These are phyloP conservation scores for Tulasnella sp. DNA, from an alignment of 768 basidiomycete genomes.

Conservation along the genomic window DNA sequence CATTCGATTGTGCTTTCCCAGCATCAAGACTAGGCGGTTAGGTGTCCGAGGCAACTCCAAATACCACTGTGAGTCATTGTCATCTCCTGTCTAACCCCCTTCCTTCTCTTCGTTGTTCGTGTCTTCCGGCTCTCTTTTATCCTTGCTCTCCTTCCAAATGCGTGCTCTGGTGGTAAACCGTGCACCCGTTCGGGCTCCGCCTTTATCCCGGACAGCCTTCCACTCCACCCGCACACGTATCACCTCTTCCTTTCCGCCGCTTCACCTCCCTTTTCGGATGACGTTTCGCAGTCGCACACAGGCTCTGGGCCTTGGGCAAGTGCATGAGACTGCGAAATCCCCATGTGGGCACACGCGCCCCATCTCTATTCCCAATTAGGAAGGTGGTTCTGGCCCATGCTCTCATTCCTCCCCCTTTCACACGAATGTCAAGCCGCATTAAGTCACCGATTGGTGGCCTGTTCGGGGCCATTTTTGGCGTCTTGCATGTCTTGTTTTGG, in stretches of 20 bases:
- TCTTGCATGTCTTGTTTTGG: not conserved
- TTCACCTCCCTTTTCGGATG: not conserved
- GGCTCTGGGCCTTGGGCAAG: not conserved
- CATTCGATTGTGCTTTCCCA: conserved; percentile 84
- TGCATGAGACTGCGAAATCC: not conserved
- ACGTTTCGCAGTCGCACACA: not conserved
- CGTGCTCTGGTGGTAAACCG: not conserved
- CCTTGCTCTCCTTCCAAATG: not conserved
- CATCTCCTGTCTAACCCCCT: not conserved
- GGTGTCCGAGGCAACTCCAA: conserved; percentile 92
- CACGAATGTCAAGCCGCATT: not conserved
- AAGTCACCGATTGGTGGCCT: not conserved
- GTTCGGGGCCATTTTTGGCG: not conserved
- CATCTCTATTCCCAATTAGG: not conserved
- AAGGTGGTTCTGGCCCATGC: not conserved
- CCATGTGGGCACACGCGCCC: not conserved
- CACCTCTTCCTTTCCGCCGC: not conserved
- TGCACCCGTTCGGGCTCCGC: not conserved
- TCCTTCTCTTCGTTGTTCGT: not conserved
- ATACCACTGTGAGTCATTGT: conserved; percentile 67
- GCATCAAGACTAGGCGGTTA: conserved; percentile 87
- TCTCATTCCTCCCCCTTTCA: not conserved
- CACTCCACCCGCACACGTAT: not conserved
- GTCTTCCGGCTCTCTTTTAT: not conserved
- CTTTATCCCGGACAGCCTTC: not conserved